Conservation (phyloP, 108 stramenopile species). For the Cyclotella cryptica region DNA sequence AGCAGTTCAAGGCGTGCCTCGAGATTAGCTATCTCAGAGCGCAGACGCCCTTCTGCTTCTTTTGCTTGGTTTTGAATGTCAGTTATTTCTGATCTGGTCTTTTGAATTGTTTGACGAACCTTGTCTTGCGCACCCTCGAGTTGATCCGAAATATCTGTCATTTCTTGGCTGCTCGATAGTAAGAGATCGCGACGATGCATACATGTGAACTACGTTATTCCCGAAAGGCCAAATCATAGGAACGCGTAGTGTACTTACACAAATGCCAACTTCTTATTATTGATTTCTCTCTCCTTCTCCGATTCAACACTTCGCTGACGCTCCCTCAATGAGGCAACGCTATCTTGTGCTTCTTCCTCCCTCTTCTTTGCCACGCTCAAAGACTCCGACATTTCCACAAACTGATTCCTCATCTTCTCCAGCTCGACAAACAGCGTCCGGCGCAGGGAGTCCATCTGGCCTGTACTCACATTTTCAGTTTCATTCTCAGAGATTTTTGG, state of each 20-base stretch:
- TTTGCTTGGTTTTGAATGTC: slow-evolving; percentile 27
- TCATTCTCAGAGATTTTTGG: not conserved
- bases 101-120: slow-evolving; percentile 29
- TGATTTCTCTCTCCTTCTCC: slow-evolving; percentile 24
- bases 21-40: slow-evolving; percentile 34
- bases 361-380: slow-evolving; percentile 21
- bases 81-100: slow-evolving; percentile 30
- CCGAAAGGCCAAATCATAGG: not conserved
- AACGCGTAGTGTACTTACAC: slow-evolving; percentile 18
- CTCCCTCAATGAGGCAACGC: slow-evolving; percentile 8
- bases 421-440: slow-evolving; percentile 11
- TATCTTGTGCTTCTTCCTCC: slow-evolving; percentile 31
- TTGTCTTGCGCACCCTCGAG: slow-evolving; percentile 39
- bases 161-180: slow-evolving; percentile 29
- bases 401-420: slow-evolving; percentile 29
- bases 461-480: not conserved
- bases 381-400: slow-evolving; percentile 32
- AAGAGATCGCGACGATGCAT: not conserved
- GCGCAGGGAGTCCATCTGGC: slow-evolving; percentile 10
- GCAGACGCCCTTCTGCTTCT: slow-evolving; percentile 24
- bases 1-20: slow-evolving; percentile 29
- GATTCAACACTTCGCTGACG: slow-evolving; percentile 22
- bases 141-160: slow-evolving; percentile 34
- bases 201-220: not conserved
- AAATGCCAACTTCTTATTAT: slow-evolving; percentile 18